Evolutionary conservation across 2,329 filamentous ascomycete genomes (phyloP).

Genomic region (Thielaviopsis musarum): DNA sequence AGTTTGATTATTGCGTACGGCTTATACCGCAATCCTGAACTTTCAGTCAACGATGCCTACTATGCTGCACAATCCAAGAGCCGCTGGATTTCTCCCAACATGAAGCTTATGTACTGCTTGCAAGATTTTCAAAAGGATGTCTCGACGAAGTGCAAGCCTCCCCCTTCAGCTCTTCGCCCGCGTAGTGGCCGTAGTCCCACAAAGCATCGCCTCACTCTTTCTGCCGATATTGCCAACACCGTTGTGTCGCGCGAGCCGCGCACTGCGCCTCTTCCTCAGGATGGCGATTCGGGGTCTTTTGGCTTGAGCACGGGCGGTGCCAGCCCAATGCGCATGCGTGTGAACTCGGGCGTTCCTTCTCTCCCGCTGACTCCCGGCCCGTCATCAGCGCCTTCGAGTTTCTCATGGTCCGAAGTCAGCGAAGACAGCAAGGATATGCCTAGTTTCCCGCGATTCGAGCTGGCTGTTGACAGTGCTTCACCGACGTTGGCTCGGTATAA

Average conservation of each 20-base stretch:
- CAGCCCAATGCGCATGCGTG: conserved; percentile 30
- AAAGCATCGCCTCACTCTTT: conserved; percentile 43
- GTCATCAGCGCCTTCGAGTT: conserved; percentile 48
- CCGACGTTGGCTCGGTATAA: neutral
- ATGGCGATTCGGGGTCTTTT: conserved; percentile 19
- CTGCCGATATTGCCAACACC: conserved; percentile 38
- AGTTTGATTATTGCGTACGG: conserved; percentile 78
- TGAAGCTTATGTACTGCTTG: conserved; percentile 80
- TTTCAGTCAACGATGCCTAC: conserved; percentile 72
- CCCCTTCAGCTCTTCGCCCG: conserved; percentile 30
- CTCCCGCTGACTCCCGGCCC: conserved; percentile 42
- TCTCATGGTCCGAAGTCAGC: conserved; percentile 39
- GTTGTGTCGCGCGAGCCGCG: conserved; percentile 34
- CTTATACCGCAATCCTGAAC: conserved; percentile 57
- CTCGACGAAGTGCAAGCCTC: conserved; percentile 29
- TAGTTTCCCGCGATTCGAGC: conserved; percentile 25
- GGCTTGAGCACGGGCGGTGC: conserved; percentile 16
- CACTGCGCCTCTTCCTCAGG: conserved; percentile 43
- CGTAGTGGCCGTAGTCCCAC: conserved; percentile 37
- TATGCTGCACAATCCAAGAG: conserved; percentile 66
- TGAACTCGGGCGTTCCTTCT: conserved; percentile 34
- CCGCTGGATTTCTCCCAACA: conserved; percentile 79
- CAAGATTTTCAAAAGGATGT: conserved; percentile 62
- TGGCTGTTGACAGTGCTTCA: conserved; percentile 14
- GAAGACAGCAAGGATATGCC: conserved; percentile 24